Evolutionary conservation across 805 yeast species (phyloP).

Genomic region (Teunomyces atbi): DNA sequence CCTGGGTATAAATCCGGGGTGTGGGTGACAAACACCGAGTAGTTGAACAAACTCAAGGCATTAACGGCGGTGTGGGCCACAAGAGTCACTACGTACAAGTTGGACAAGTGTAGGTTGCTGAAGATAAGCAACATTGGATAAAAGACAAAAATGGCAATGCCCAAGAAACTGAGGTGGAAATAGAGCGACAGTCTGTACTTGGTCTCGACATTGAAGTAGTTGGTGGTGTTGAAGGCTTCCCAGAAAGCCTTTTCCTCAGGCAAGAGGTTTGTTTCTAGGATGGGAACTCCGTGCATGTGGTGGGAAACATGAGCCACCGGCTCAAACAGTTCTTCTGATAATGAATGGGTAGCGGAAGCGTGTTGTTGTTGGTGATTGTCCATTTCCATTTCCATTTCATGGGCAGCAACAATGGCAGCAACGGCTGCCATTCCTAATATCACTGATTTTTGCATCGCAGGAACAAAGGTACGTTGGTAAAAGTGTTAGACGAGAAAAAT

Average conservation of each 20-base stretch:
- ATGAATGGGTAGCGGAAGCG: neutral
- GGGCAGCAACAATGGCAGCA: neutral
- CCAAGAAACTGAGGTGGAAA: conserved; percentile 50
- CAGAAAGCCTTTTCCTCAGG: conserved; percentile 76
- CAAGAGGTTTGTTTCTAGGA: conserved; percentile 61
- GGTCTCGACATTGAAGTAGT: conserved; percentile 53
- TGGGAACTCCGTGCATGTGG: conserved; percentile 70
- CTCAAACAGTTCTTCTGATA: neutral
- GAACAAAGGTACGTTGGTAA: neutral
- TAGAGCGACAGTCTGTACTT: conserved; percentile 52
- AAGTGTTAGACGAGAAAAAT: neutral
- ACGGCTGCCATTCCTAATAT: neutral
- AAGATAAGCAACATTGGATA: conserved; percentile 71
- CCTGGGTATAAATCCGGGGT: conserved; percentile 71
- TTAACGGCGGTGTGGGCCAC: conserved; percentile 45
- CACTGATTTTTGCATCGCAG: neutral
- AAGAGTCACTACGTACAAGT: conserved; percentile 16
- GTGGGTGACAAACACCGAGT: conserved; percentile 55
- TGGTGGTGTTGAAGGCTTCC: conserved; percentile 73
- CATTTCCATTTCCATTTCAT: neutral
- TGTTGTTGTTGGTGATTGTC: neutral
- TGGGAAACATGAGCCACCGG: conserved; percentile 31
- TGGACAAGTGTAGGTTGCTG: conserved; percentile 53
- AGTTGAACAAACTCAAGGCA: conserved; percentile 50
- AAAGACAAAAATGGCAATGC: conserved; percentile 47